Evolutionary conservation across 306 rosid genomes (phyloP).

Genomic region (Cicer cuneatum): DNA sequence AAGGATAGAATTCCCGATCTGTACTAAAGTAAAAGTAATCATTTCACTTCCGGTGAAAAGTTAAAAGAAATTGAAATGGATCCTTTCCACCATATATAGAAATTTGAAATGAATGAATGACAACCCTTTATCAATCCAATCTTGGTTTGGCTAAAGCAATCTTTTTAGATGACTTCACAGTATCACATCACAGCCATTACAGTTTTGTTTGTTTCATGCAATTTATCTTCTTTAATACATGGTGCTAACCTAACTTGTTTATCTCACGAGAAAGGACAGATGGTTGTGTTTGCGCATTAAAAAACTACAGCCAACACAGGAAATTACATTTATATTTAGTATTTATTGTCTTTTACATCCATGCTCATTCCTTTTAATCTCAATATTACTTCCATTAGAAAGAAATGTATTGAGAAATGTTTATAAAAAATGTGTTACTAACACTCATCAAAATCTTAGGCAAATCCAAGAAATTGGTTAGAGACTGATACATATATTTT

Average conservation of each 20-base stretch:
- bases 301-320: background rate
- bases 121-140: constrained; percentile 12
- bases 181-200: background rate
- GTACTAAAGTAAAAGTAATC: background rate
- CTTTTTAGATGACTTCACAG: background rate
- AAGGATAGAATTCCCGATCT: constrained; percentile 9
- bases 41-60: background rate
- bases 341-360: background rate
- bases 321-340: background rate
- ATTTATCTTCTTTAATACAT: background rate
- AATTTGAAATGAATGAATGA: constrained; percentile 13
- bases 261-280: background rate
- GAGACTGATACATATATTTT: too few species aligned
- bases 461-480: too few species aligned
- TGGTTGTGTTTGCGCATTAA: background rate
- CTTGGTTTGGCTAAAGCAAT: constrained; percentile 16
- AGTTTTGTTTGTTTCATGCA: background rate
- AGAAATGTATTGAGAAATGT: too few species aligned
- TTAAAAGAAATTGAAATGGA: background rate
- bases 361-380: background rate
- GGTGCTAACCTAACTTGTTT: background rate
- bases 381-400: background rate
- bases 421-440: too few species aligned
- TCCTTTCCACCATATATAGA: too few species aligned
- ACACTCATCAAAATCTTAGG: too few species aligned